phyloP scores from a whole-genome alignment of 106 monocot genomes.

The Acanthochlamys bracteata region DNA sequence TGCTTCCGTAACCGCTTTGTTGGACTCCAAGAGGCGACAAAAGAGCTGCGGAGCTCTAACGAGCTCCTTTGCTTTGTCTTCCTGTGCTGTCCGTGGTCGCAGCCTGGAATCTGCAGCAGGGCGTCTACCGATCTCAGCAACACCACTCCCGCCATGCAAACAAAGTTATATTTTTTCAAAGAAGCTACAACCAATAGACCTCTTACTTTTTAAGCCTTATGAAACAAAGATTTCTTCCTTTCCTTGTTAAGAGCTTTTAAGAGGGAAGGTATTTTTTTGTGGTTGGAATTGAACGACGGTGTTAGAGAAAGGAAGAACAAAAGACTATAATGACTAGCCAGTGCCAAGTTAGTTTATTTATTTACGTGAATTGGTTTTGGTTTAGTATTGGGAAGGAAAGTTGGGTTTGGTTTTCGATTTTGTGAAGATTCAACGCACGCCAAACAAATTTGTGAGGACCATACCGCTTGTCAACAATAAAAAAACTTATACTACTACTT shows the following conservation, averaged over 20 bases:
- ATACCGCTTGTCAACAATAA: neutral
- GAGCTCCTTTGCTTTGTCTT: conserved; percentile 8
- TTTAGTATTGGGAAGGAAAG: neutral
- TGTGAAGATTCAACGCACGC: conserved; percentile 7
- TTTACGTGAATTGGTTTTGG: neutral
- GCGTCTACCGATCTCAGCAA: conserved; percentile 28
- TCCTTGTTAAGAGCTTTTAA: too few relatives aligned
- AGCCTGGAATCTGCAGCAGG: conserved; percentile 11
- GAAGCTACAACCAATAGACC: conserved; percentile 33
- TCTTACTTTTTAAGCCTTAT: neutral
- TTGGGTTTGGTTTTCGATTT: conserved; percentile 2
- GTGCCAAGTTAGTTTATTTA: too few relatives aligned
- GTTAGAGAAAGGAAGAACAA: neutral
- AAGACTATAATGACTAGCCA: neutral
- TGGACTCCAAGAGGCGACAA: conserved; percentile 19
- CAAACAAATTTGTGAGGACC: conserved; percentile 26
- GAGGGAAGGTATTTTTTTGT: too few relatives aligned
- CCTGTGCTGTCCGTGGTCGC: conserved; percentile 11
- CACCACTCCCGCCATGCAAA: too few relatives aligned
- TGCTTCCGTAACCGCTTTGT: conserved; percentile 10
- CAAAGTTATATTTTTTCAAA: too few relatives aligned
- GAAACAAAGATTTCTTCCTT: neutral
- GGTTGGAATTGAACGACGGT: too few relatives aligned
- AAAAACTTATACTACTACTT: neutral
- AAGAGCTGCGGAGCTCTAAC: conserved; percentile 39